Evolutionary conservation across 1,284 basidiomycete species (phyloP), one percentile per base, ranked within the genome.

Genomic region (Apiotrichum mycotoxinovorans): DNA sequence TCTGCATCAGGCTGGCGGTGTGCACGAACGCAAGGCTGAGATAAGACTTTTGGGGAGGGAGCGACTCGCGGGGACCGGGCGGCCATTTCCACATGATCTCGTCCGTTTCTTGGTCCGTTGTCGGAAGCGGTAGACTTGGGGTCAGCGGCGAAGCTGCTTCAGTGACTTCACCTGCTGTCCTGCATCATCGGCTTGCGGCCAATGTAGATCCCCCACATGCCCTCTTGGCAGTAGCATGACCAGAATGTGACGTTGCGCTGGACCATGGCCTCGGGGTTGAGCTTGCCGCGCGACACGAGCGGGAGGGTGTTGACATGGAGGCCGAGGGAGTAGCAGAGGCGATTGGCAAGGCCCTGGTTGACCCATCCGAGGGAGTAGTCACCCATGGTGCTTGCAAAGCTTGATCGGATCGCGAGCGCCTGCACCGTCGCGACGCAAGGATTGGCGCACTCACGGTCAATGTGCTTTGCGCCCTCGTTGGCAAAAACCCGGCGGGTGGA

Each of bases 361-460:
- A 66, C 42, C 65, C 67, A 73, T 1, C 66, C 67, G 7, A 64
- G 44, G 18, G 63, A 63, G 47, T 70, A 64, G 34, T 70, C 64
- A 12, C 65, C 68, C 20, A 60, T 51, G 0, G 81, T 79, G 4
- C 81, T 83, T 64, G 86, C 80, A 68, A 81, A 86, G 57, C 82
- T 83, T 3, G 82, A 82, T 9, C 86, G 64, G n/a, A 84, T 73
- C 1, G 81, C 80, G n/a, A 87, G 69, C 2, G 81, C 85, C 41
- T 83, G 81, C 3, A 87, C 81, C 7, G 83, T 79, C 54, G 83
- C 81, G 20, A 87, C 75, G 40, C 81, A 83, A 2, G 85, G 85
- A 46, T 79, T 60, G 57, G 80, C 78, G 59, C 82, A 83, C 68
- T 87, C 85, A 0, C 70, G 70, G 52, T 85, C 83, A 38, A 87